Base-by-base conservation (phyloP, 177 flowering plant genomes). In the Vitis hybrid region DNA sequence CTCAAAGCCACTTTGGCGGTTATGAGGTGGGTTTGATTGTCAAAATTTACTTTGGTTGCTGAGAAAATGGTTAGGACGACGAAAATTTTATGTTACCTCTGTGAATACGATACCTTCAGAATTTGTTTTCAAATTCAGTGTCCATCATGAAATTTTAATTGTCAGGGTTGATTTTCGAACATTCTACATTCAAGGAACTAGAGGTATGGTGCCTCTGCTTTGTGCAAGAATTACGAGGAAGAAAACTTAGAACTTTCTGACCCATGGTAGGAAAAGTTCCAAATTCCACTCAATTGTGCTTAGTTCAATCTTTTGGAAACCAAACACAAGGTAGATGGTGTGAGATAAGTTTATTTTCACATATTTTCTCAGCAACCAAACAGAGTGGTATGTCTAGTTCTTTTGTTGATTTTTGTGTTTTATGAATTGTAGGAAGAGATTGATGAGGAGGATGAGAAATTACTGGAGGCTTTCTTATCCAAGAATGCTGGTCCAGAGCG, bases 371-470 rank as follows among this genome's bases (percentile, higher is more conserved):
- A 13, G 3, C 14, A 6, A 19, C 39, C 39, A 31, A 31, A 5
- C 39, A 31, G 39, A 31, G 39, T 31, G 39, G 39, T 5, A 31
- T 31, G 39, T 31, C 39, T 31, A 31, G 39, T n/a, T 64, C 4
- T 11, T 66, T 66, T 54, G 10, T 3, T 59, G 63, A 59, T 12
- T 14, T 56, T 68, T 29, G 45, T 15, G 63, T 18, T 10, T 72
- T 26, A 19, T 3, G 57, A 18, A 29, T 16, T 61, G 22, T 70
- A 86, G 92, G 91, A 83, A 63, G 86, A 86, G 69, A 79, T 90
- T 68, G 81, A 90, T 72, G 97, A 93, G 78, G 90, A 90, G 31
- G 98, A 95, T 52, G 94, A 86, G 82, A 87, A 69, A 72, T 22
- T 95, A 62, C 73, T 95, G 71, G 94, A 84, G 59, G 81, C 90